Base-by-base conservation (phyloP, 495 filamentous ascomycete genomes). In the Choiromyces venosus region DNA sequence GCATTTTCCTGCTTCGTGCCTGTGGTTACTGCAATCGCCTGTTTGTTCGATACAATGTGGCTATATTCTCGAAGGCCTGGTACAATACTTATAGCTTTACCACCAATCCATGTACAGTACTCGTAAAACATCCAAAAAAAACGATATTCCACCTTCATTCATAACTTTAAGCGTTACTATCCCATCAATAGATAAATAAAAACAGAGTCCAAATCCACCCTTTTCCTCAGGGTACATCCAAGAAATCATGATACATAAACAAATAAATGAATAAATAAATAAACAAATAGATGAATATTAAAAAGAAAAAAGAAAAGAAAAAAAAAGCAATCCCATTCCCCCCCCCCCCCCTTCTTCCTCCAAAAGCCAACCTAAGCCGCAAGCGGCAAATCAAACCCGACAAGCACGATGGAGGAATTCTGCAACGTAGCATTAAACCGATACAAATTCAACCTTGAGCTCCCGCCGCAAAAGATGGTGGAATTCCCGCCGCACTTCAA, bases 381-480 rank as follows among this genome's bases (percentile, higher is more conserved):
- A 46, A 64, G 33, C 14, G 71, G 71, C 37, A 73, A 40, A 2
- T 46, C 36, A 44, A 37, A 21, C 3, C 44, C 39, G 4, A 56
- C 68, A 25, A 69, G n/a, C 19, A 69, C n/a, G 18, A 16, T 39
- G 1, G 37, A 64, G 64, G 68, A 73, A 64, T 69, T 65, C 35
- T 37, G 44, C 36, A 36, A 69, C 21, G 71, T 64, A 8, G 66
- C 21, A 64, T 73, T 73, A 42, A 68, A 73, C 19, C 29, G 66
- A 38, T 73, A 69, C 14, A 73, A 67, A 42, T 73, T 73, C 46
- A 73, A 10, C 25, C 66, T 69, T 1, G 71, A 69, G 2, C 66
- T 40, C 0, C 71, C 71, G 40, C 71, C 71, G 29, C 71, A 73
- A 65, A 21, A 69, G 42, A 39, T 19, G 7, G 66, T 65, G 29